These are phyloP conservation scores for Cladosporium velox DNA, from an alignment of 2,329 filamentous ascomycete genomes.

Conservation along the genomic window DNA sequence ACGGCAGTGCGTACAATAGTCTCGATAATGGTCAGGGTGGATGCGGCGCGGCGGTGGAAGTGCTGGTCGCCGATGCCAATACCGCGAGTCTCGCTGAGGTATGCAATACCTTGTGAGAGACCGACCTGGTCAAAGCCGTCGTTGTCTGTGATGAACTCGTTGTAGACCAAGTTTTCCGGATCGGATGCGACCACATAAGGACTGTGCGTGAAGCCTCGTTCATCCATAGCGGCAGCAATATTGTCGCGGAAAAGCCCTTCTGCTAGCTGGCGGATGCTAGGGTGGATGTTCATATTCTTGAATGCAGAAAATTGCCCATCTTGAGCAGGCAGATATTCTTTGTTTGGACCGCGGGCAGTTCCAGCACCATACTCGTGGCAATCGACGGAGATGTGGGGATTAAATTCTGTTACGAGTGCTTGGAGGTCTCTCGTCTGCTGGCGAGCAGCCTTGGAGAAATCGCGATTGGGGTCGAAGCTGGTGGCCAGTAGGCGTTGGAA, in stretches of 20 bases:
- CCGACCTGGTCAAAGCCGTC: slow-evolving; percentile 42
- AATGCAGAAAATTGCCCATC: slow-evolving; percentile 41
- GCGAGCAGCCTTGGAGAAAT: slow-evolving; percentile 41
- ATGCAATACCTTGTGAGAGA: slow-evolving; percentile 39
- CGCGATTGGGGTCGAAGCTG: slow-evolving; percentile 43
- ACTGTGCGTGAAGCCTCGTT: slow-evolving; percentile 36
- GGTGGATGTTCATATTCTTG: slow-evolving; percentile 42
- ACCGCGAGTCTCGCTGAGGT: slow-evolving; percentile 41
- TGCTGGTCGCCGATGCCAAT: slow-evolving; percentile 40
- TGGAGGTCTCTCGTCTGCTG: slow-evolving; percentile 39
- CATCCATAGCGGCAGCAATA: slow-evolving; percentile 35
- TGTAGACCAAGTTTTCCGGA: slow-evolving; percentile 29
- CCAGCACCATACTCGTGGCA: slow-evolving; percentile 31
- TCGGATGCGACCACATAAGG: slow-evolving; percentile 34
- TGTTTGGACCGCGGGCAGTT: not conserved
- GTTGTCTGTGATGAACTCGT: slow-evolving; percentile 34
- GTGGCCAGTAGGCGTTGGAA: slow-evolving; percentile 41
- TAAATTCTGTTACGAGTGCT: slow-evolving; percentile 22
- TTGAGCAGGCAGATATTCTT: slow-evolving; percentile 23
- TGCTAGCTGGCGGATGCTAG: slow-evolving; percentile 36
- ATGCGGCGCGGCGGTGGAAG: slow-evolving; percentile 37
- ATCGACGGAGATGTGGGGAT: slow-evolving; percentile 36
- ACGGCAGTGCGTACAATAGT: slow-evolving; percentile 39
- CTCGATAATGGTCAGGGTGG: slow-evolving; percentile 38
- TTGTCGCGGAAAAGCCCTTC: slow-evolving; percentile 39